Percentiles rank a stretch among this genome's conserved stretches.
phyloP scores from a whole-genome alignment of 305 asterid species.

The Solanum aculeatissimum region DNA sequence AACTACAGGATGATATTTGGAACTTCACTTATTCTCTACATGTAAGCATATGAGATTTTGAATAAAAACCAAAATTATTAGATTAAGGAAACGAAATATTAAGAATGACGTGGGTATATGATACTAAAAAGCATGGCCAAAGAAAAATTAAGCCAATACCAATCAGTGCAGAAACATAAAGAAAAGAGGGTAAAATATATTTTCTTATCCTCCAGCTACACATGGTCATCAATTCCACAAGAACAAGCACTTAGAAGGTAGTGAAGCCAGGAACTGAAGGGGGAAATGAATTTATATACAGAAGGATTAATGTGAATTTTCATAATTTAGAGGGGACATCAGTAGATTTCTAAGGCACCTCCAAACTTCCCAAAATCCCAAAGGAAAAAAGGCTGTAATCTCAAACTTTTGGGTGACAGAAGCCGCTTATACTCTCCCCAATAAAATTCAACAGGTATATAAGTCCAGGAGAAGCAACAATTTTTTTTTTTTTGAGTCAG shows the following conservation, averaged over 20 bases:
- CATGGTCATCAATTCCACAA: background rate
- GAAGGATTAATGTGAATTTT: background rate
- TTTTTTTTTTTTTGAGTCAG: background rate
- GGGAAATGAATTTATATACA: background rate
- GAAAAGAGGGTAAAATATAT: background rate
- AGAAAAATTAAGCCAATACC: background rate
- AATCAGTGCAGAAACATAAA: background rate
- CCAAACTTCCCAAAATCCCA: background rate
- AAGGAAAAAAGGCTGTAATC: background rate
- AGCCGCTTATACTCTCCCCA: background rate
- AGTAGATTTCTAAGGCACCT: background rate
- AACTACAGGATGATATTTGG: background rate
- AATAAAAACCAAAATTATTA: background rate
- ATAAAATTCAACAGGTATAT: background rate
- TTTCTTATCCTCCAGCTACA: background rate
- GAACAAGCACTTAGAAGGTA: background rate
- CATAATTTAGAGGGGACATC: background rate
- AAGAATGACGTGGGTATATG: background rate
- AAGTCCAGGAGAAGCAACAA: background rate
- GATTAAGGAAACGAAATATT: background rate
- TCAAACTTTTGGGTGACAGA: background rate
- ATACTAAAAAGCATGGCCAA: background rate
- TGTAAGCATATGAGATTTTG: background rate
- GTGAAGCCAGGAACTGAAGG: background rate
- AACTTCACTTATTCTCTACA: slow-evolving; percentile 10